Evolutionary conservation across 768 basidiomycete species (phyloP).

Genomic region (Paxillus ammoniavirescens): DNA sequence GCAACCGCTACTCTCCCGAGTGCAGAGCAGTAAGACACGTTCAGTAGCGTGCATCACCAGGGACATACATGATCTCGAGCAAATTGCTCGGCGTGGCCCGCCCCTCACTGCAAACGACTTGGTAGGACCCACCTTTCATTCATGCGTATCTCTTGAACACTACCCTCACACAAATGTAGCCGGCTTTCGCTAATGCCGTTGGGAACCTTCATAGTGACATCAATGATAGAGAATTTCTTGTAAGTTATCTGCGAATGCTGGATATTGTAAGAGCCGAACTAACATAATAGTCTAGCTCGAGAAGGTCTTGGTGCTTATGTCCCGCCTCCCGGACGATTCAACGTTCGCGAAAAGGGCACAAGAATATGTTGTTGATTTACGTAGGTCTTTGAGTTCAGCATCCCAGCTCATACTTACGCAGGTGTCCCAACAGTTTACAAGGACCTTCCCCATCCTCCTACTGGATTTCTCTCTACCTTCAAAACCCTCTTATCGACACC

Average conservation of each 20-base stretch:
- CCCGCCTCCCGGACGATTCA: constrained; percentile 41
- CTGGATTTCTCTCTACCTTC: constrained; percentile 42
- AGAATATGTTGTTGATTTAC: constrained; percentile 48
- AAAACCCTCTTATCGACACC: constrained; percentile 1
- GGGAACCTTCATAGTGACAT: constrained; percentile 39
- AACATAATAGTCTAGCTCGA: constrained; percentile 51
- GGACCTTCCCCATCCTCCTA: constrained; percentile 77
- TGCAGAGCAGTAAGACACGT: constrained; percentile 1
- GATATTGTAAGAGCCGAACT: constrained; percentile 2
- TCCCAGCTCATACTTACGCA: not conserved
- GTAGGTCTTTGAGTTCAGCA: constrained; percentile 41
- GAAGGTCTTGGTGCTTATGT: constrained; percentile 57
- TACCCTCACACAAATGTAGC: constrained; percentile 29
- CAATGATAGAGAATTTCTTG: constrained; percentile 64
- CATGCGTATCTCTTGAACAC: not conserved
- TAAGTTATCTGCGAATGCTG: constrained; percentile 26
- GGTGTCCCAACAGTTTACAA: constrained; percentile 54
- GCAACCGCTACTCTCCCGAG: constrained; percentile 15
- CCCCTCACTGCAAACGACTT: constrained; percentile 25
- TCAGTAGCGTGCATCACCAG: constrained; percentile 5
- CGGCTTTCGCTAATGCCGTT: constrained; percentile 48
- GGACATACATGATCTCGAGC: constrained; percentile 27
- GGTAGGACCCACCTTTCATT: constrained; percentile 17
- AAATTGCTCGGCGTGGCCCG: constrained; percentile 27
- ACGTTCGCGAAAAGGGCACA: constrained; percentile 40